Evolutionary conservation across 371 early-diverging fungal species (phyloP), one percentile per base, ranked within the genome.

Genomic region (Gilbertella persicaria): DNA sequence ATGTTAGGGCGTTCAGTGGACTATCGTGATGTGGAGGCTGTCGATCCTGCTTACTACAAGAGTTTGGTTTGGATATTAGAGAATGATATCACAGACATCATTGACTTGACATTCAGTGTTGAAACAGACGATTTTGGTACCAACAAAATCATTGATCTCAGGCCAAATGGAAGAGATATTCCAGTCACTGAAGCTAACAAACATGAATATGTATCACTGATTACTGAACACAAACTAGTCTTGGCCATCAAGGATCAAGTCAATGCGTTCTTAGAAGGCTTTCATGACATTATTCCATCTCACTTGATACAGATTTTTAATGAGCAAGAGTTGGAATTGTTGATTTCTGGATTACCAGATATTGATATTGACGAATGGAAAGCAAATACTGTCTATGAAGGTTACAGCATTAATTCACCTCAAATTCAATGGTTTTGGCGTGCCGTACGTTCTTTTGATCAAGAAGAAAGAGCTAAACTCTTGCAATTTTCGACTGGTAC

Each of bases 351-450:
- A 41, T 71, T 98, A 68, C 95, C 97, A 1, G 99, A 99, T 58
- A 95, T 99, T 55, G 98, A 99, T 69, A 85, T 98, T 45, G 99
- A 99, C 61, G 99, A 99, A 69, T 99, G 99, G 99, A 93, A 91
- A 67, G 97, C 96, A 73, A 92, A 97, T 73, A 95, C 99, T 2
- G 95, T 90, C 53, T 99, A 99, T 69, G 86, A 91, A 60, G 87
- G 94, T 45, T 99, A 97, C 73, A 84, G 86, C n/a, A 60, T 82
- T 7, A 73, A 88, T 19, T 90, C 93, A 17, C 91, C 93, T 23
- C 96, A 95, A 62, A 88, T 99, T 46, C 94, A 96, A 71, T 96
- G 98, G 97, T 99, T 99, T 82, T 99, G 99, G 99, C 81, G 97
- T 26, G 97, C 95, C 0, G 98, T 99, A 10, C 86, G 98, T 10